Evolutionary conservation across 1,139 yeast genomes (phyloP), one percentile per base, ranked within the genome.

Genomic region (Magnusiomyces paraingens): DNA sequence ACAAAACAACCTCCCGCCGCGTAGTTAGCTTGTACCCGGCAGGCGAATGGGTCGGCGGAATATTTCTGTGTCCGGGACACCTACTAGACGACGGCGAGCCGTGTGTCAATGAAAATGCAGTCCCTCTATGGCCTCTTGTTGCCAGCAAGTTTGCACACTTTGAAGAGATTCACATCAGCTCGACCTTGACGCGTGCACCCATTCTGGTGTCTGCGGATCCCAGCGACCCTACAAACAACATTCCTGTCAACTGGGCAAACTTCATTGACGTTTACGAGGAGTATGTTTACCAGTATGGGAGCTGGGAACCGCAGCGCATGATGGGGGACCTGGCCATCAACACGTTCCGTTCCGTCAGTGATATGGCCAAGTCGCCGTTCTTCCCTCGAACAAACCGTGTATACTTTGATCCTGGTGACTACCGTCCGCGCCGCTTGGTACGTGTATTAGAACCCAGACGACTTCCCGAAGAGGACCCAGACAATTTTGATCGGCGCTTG

Each of bases 11-110:
- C 14, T 44, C 47, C n/a, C 47, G 32, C 18, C 47, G 38, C 20
- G 32, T 15, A 6, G n/a, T 44, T 14, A 26, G 38, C 38, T 10
- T 44, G 22, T 44, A 26, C 18, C 38, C 47, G 3, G 38, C 47
- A 15, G 47, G 47, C 38, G 47, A 44, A 15, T 44, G 47, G 47
- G 47, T 44, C 15, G 47, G 47, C 26, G 47, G 47, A 2, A 15
- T 44, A 3, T 44, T 44, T 14, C 26, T 44, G 47, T 44, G 47
- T 15, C 47, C 47, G 10, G 47, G 47, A 14, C 26, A 36, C 17
- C 32, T 44, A 38, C 38, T 18, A 4, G 47, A 44, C 15, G 47
- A 44, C 38, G 18, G 10, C 11, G 32, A 29, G 21, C 38, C 10
- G 18, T 44, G 47, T 15, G 20, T 26, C 38, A 44, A 44, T n/a